These are phyloP conservation scores for Recurvomyces mirabilis DNA, from an alignment of 495 filamentous ascomycete genomes.

Conservation along the genomic window DNA sequence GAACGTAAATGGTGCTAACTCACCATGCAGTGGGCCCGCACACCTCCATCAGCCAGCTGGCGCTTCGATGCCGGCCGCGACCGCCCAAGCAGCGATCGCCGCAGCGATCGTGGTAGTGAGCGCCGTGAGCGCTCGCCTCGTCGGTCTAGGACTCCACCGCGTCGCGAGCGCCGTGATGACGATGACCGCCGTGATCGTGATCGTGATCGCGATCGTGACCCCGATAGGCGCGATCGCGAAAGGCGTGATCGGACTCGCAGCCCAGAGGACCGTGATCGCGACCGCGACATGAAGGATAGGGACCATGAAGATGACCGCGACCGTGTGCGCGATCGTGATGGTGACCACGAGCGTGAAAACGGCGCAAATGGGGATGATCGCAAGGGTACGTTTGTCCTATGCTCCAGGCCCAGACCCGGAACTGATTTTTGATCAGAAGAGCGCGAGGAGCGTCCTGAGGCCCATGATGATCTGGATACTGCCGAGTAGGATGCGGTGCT, in stretches of 20 bases:
- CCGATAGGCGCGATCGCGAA: constrained; percentile 43
- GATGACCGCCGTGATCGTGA: constrained; percentile 48
- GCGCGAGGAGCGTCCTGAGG: constrained; percentile 48
- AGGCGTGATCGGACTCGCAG: constrained; percentile 42
- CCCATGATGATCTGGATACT: constrained; percentile 93
- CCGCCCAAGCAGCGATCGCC: constrained; percentile 33
- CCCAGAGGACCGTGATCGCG: constrained; percentile 55
- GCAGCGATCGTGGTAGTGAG: constrained; percentile 48
- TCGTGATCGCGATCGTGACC: constrained; percentile 50
- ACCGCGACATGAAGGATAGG: constrained; percentile 42
- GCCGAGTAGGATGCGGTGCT: constrained; percentile 65
- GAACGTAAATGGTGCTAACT: constrained; percentile 14
- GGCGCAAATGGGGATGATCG: constrained; percentile 71
- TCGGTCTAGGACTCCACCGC: constrained; percentile 57
- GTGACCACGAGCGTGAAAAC: constrained; percentile 45
- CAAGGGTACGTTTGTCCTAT: constrained; percentile 55
- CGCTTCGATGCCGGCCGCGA: constrained; percentile 66
- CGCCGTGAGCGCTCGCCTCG: constrained; percentile 61
- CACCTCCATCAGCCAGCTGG: constrained; percentile 96
- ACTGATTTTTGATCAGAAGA: too few species aligned
- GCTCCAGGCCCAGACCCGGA: too few species aligned
- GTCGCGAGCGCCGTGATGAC: constrained; percentile 65
- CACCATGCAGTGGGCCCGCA: constrained; percentile 79
- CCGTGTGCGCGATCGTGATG: constrained; percentile 39
- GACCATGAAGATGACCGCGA: constrained; percentile 48